Base-by-base conservation (phyloP, 1,284 basidiomycete genomes). In the Vanrija sp. region DNA sequence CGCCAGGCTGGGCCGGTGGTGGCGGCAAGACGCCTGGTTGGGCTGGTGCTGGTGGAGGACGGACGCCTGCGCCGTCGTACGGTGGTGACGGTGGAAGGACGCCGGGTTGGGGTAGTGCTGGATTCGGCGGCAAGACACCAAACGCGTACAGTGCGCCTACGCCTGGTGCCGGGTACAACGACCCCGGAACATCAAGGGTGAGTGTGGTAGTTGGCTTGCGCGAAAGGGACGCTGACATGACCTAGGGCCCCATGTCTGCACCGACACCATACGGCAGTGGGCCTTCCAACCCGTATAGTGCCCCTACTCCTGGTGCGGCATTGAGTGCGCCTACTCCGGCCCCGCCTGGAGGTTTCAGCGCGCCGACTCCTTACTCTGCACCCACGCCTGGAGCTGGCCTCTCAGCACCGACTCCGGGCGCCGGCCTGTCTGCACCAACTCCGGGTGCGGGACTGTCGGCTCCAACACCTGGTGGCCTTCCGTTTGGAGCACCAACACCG, bases 1-100 rank as follows among this genome's bases (percentile, higher is more conserved):
- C 83, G 4, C 79, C 82, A 2, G 81, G 79, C 7, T 83, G 82
- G 81, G 80, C 77, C 59, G 79, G 78, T 3, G 75, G 76, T n/a
- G 79, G 81, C 16, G 61, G 61, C 14, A 59, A 53, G 35, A 60
- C 58, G 19, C 56, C 53, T 18, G 53, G 48, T 36, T 62, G 54
- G 60, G 60, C 47, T 31, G 66, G 49, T 15, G 15, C 31, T 49
- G 54, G 49, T 12, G 66, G 65, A 25, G 63, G 70, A 22, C 66
- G 60, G 56, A 69, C 68, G 27, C 67, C 67, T 9, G 67, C 65
- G 22, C 56, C 62, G 19, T 59, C 58, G 19, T 57, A 53, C 6
- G 62, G 60, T 38, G 68, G 63, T 8, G 68, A 56, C 38, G 69
- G 72, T 24, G 74, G 76, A 1, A 59, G 67, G 36, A 77, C 76